Base-by-base conservation (phyloP, 768 basidiomycete genomes). In the Auriscalpium orientale region DNA sequence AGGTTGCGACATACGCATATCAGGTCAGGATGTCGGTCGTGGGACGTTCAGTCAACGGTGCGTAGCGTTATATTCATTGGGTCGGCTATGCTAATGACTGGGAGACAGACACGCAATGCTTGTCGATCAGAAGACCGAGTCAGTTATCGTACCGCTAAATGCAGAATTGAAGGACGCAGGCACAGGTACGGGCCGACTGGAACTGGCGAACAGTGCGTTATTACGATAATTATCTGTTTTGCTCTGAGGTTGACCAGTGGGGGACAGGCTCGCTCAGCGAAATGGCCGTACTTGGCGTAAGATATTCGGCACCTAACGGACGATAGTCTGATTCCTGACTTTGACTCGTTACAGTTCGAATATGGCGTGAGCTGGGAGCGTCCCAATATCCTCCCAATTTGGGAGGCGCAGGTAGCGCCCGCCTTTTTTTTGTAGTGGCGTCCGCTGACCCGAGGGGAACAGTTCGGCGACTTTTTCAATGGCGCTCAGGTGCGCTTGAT, bases 381-480 rank as follows among this genome's bases (percentile, higher is more conserved):
- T 21, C 93, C 92, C 0, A 79, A 83, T 59, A 68, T 94, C 20
- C 71, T 95, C 52, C 83, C 89, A 0, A 90, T 95, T 37, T 95
- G 93, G 92, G 93, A 97, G 67, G 91, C 91, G 1, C 93, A 95
- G 76, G 86, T 84, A 58, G 15, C 40, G 6, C 18, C 40, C 15
- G 18, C 18, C 40, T 11, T 40, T 20, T 22, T 18, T 38, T 22
- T 54, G 16, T 22, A 45, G 2, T 15, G 10, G n/a, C 21, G 44
- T 20, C 44, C 34, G 49, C 56, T 22, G 40, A 16, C 18, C 44
- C 18, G 36, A 54, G 58, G 37, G 2, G 28, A 34, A 10, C 60
- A 88, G 82, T 94, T 94, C 61, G 92, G 92, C 20, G 93, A 95
- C 66, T 97, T 97, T 71, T 89, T 90, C 74, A 95, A 97, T 64